Percentiles rank a stretch among this genome's conserved stretches.
These are phyloP conservation scores for Silene uniflora DNA, from an alignment of 148 eudicot species.

Conservation along the genomic window DNA sequence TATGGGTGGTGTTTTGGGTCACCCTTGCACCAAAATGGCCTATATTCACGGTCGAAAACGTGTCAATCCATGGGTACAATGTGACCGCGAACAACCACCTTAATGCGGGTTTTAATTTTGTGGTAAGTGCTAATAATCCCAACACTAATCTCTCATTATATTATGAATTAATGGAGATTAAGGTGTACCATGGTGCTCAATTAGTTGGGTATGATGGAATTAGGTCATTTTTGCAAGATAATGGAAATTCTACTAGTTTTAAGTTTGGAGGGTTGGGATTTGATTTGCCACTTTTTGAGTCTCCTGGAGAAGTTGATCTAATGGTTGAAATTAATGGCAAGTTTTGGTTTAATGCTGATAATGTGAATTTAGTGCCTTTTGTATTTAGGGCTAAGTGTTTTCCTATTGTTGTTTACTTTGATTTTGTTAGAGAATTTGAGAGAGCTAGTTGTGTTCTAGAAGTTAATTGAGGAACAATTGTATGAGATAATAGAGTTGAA, in stretches of 20 bases:
- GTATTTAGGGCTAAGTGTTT: slow-evolving; percentile 15
- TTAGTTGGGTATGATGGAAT: slow-evolving; percentile 14
- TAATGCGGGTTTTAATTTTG: not conserved
- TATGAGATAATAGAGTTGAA: too few relatives aligned
- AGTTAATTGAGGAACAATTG: not conserved
- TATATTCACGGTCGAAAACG: slow-evolving; percentile 6
- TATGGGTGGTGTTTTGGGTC: not conserved
- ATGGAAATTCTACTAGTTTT: not conserved
- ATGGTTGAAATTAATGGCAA: slow-evolving; percentile 6
- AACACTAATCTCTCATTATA: slow-evolving; percentile 9
- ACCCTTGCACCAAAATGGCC: not conserved
- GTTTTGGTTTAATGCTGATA: slow-evolving; percentile 17
- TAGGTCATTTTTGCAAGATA: not conserved
- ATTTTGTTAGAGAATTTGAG: not conserved
- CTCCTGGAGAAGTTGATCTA: slow-evolving; percentile 15
- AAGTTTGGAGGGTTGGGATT: slow-evolving; percentile 14
- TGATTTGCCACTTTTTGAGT: slow-evolving; percentile 15
- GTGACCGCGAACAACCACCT: not conserved
- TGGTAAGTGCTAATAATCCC: slow-evolving; percentile 1
- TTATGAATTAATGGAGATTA: slow-evolving; percentile 14
- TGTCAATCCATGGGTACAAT: slow-evolving; percentile 8
- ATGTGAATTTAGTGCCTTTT: not conserved
- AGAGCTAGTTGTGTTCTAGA: slow-evolving; percentile 5
- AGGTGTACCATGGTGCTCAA: slow-evolving; percentile 15
- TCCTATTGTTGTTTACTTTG: slow-evolving; percentile 10